Percentiles rank a stretch among this genome's conserved stretches.
Conservation (phyloP, 163 green algal genomes). For the Coccomyxa subellipsoidea region DNA sequence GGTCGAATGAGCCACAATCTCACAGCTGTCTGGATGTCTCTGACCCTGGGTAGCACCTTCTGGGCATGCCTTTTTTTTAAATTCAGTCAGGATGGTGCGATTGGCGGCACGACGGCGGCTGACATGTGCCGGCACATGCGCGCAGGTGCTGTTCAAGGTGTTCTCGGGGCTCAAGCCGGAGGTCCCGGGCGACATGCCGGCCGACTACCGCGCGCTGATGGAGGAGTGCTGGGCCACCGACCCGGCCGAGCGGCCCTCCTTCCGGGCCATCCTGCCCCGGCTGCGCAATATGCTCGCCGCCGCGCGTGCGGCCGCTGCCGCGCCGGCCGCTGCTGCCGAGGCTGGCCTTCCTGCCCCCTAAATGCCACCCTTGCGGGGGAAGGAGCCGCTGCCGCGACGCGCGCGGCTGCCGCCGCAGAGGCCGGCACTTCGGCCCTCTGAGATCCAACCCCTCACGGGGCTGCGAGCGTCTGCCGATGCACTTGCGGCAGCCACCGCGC, state of each 20-base stretch:
- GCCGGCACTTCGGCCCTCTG: no score
- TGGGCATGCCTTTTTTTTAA: neutral
- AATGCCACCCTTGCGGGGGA: no score
- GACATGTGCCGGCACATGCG: neutral
- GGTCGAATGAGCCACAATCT: no score
- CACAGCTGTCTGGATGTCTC: neutral
- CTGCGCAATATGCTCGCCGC: conserved; percentile 22
- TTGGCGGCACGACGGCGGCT: no score
- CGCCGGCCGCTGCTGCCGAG: no score
- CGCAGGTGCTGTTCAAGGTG: conserved; percentile 11
- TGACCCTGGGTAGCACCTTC: neutral
- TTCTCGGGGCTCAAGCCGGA: neutral
- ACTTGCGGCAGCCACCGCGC: no score
- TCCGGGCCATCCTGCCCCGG: conserved; percentile 28
- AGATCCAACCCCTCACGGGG: no score
- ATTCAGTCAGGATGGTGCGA: no score
- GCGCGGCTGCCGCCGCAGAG: no score
- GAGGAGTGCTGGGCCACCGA: conserved; percentile 42
- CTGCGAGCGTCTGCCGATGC: no score
- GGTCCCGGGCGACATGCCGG: neutral
- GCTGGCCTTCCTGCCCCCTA: no score
- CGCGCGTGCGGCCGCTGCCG: neutral
- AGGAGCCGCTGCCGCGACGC: no score
- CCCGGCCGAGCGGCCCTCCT: conserved; percentile 27
- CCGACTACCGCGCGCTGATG: conserved; percentile 39